These are phyloP conservation scores for Hypholoma sublateritium DNA, from an alignment of 768 basidiomycete species.

Conservation along the genomic window DNA sequence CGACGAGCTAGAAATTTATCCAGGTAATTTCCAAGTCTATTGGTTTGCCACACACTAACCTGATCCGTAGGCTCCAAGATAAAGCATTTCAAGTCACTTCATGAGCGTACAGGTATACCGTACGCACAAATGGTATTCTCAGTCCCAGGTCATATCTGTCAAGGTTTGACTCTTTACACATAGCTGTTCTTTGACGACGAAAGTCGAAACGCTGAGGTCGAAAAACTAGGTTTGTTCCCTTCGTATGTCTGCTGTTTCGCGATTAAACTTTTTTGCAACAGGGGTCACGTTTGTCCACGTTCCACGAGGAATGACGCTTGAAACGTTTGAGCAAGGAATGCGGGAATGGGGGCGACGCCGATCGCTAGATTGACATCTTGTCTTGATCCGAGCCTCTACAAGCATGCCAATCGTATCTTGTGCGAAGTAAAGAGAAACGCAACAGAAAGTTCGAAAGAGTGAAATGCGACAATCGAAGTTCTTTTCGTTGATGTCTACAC, in stretches of 20 bases:
- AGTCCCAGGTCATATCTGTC: background rate
- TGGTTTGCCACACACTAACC: background rate
- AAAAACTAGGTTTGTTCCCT: slow-evolving; percentile 45
- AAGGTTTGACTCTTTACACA: background rate
- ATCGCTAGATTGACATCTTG: slow-evolving; percentile 11
- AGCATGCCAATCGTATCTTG: too few relatives aligned
- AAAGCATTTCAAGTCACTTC: slow-evolving; percentile 74
- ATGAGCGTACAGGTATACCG: slow-evolving; percentile 71
- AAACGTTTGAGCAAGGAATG: slow-evolving; percentile 72
- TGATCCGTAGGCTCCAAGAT: slow-evolving; percentile 73
- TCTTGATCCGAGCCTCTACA: background rate
- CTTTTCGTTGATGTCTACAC: too few relatives aligned
- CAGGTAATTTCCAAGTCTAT: slow-evolving; percentile 38
- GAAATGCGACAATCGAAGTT: too few relatives aligned
- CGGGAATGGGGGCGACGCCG: slow-evolving; percentile 62
- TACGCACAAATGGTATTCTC: slow-evolving; percentile 72
- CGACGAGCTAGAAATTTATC: slow-evolving; percentile 74
- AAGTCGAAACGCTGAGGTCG: slow-evolving; percentile 60
- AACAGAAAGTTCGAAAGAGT: too few relatives aligned
- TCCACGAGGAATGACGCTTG: slow-evolving; percentile 53
- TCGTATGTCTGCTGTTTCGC: background rate
- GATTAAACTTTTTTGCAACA: slow-evolving; percentile 16
- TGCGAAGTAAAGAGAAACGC: too few relatives aligned
- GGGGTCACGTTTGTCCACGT: slow-evolving; percentile 87
- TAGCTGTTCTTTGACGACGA: slow-evolving; percentile 78